Evolutionary conservation across 352 stramenopile genomes (phyloP), one percentile per base, ranked within the genome.

Genomic region (Blastocystis sp.): DNA sequence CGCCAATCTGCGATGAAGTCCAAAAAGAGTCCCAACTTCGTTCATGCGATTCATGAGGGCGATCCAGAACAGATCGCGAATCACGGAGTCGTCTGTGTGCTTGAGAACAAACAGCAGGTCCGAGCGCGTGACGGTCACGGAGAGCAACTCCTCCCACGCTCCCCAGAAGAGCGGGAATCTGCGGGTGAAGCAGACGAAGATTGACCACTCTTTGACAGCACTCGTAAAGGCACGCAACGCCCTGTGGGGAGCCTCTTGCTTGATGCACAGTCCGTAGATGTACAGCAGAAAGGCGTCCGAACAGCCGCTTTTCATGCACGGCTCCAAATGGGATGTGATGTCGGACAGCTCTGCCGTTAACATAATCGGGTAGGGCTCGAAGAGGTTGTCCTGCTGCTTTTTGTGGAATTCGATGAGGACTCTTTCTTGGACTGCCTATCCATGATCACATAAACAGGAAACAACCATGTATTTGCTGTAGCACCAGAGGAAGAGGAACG

Each of bases 401-500:
- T 79, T 14, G 23, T 79, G 62, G 23, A 41, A 79, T 21, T 19
- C 34, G 9, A 79, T 11, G 1, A 79, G 23, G 17, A 23, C 7
- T 23, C 10, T 40, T 61, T 79, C 69, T 61, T 79, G 38, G 19
- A 61, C n/a, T 4, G 40, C 61, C 69, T 79, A 79, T 11, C 14
- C 1, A 23, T 10, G 43, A 79, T 28, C 17, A 43, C 61, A 11
- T 3, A 21, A 38, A 56, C 11, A 14, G 43, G 38, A 11, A 64
- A 38, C 23, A 34, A 79, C 69, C 40, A 79, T 61, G 11, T 60
- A 62, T 41, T 79, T 61, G 17, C 28, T 52, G 53, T 79, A 79
- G 43, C 69, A 45, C 69, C 69, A 79, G 19, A 79, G 43, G 38
- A 79, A 79, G 7, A 79, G 52, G 62, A 61, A 79, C 40, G 69